These are phyloP conservation scores for Catharanthus roseus DNA, from an alignment of 257 asterid genomes.

Conservation along the genomic window DNA sequence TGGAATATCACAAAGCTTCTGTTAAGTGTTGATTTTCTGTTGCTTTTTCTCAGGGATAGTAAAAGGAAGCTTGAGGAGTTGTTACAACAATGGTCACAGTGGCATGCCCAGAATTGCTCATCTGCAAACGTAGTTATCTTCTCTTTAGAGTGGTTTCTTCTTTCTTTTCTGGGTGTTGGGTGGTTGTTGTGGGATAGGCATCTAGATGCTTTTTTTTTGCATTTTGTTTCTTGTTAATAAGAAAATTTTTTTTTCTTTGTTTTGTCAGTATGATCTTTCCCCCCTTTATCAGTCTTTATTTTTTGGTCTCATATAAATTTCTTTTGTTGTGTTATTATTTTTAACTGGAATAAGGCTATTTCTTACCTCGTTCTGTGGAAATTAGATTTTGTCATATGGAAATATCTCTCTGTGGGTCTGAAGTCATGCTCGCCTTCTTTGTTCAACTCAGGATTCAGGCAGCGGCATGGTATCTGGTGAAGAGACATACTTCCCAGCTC, in stretches of 20 bases:
- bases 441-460: conserved; percentile 54
- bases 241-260: too few species aligned
- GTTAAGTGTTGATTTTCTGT: conserved; percentile 8
- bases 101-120: conserved; percentile 70
- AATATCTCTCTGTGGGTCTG: conserved; percentile 9
- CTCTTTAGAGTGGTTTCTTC: neutral
- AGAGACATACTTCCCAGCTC: conserved; percentile 88
- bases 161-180: too few species aligned
- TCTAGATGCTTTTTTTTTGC: too few species aligned
- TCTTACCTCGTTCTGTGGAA: neutral
- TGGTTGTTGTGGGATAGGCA: too few species aligned
- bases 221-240: too few species aligned
- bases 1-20: neutral
- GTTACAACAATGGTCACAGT: conserved; percentile 81
- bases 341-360: neutral
- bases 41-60: conserved; percentile 63
- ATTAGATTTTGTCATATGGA: neutral
- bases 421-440: conserved; percentile 11
- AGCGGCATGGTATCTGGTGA: conserved; percentile 72
- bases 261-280: too few species aligned
- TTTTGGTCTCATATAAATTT: too few species aligned
- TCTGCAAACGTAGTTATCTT: conserved; percentile 45
- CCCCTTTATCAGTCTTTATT: too few species aligned
- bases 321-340: neutral
- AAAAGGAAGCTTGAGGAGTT: conserved; percentile 81